These are phyloP conservation scores for Boletus barrowsii DNA, from an alignment of 768 basidiomycete species.

Conservation along the genomic window DNA sequence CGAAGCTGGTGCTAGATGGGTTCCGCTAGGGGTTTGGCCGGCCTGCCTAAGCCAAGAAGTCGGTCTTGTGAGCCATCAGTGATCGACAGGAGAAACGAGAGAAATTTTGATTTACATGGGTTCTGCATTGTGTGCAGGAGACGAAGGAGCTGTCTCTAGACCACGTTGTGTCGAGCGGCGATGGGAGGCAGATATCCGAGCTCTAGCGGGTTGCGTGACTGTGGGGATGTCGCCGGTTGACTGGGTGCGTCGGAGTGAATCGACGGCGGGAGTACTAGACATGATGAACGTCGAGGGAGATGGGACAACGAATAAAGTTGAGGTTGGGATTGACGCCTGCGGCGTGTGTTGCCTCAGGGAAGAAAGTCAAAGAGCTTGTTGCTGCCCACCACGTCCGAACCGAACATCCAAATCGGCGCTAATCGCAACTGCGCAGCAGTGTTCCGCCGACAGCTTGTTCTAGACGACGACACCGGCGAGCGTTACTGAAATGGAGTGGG, in stretches of 20 bases:
- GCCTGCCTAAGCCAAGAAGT: conserved; percentile 25
- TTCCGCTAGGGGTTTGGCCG: conserved; percentile 16
- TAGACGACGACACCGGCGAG: not conserved
- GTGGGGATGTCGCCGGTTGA: conserved; percentile 34
- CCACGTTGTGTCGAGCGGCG: conserved; percentile 26
- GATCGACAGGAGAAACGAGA: conserved; percentile 7
- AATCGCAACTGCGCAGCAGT: conserved; percentile 11
- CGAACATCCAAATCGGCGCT: conserved; percentile 17
- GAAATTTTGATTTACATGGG: conserved; percentile 14
- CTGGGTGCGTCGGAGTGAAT: conserved; percentile 35
- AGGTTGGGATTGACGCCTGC: conserved; percentile 29
- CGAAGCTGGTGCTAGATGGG: conserved; percentile 2
- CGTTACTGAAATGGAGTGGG: not conserved
- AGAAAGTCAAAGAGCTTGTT: conserved; percentile 11
- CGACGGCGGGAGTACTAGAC: conserved; percentile 24
- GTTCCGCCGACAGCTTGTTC: conserved; percentile 3
- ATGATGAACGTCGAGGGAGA: conserved; percentile 25
- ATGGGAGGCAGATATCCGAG: conserved; percentile 30
- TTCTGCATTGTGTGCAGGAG: conserved; percentile 15
- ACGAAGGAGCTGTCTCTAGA: conserved; percentile 16
- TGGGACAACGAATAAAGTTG: conserved; percentile 7
- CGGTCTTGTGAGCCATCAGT: conserved; percentile 23
- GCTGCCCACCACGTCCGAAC: conserved; percentile 15
- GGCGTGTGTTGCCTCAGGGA: conserved; percentile 23
- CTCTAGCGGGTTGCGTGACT: conserved; percentile 21